Evolutionary conservation across 371 early-diverging fungal genomes (phyloP), one percentile per base, ranked within the genome.

Genomic region (Zopfochytrium polystomum): DNA sequence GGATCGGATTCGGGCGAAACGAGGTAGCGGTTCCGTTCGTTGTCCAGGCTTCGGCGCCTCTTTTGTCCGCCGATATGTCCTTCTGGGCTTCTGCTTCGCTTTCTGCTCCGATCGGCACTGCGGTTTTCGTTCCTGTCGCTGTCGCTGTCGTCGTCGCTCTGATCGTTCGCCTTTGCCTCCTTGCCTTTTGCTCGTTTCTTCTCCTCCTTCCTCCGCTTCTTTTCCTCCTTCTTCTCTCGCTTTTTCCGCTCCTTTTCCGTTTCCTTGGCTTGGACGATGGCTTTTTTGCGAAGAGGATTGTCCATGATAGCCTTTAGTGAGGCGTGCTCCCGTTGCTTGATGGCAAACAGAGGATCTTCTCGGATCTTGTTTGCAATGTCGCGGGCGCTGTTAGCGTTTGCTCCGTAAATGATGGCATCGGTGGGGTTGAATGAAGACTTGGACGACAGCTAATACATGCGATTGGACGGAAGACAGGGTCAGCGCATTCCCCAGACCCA

Each of bases 301-400:
- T 82, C 85, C 58, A 90, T 70, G 66, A 91, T 80, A 1, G 83
- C 79, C 50, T 92, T 84, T 59, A 94, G 65, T 7, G 88, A 84
- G 34, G 80, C 86, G 61, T 92, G 92, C 67, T 97, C 93, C 23
- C 87, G 80, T 50, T 83, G 78, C 66, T 90, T 90, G 61, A 97
- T 95, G 50, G 85, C 84, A 26, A 93, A 69, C 56, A 96, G 69
- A 7, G 97, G 96, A 71, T 97, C 97, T 65, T 95, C 95, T 48
- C 95, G 72, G 35, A 90, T 81, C 66, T 97, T 97, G 50, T 89
- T 74, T 59, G 85, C 85, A 13, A 86, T 80, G 69, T 97, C 96
- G 25, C 88, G 77, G 47, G 81, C 73, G 6, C 79, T 86, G 71
- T 93, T 93, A 25, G 92, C 96, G 38, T 63, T 55, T 34, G 68